Base-by-base conservation (phyloP, 805 yeast genomes). In the Lipomyces lipofer region DNA sequence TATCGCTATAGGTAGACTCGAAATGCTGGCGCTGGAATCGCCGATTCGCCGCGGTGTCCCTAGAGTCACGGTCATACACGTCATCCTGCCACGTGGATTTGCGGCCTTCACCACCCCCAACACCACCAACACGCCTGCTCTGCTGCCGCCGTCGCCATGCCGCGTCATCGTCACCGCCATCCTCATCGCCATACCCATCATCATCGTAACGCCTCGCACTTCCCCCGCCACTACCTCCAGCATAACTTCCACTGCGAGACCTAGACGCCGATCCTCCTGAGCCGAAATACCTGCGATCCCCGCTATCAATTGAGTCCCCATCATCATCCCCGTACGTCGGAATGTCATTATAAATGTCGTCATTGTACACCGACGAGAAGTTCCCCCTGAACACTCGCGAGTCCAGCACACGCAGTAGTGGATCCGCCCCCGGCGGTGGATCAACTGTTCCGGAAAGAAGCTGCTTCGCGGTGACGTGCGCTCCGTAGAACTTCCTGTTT, bases 401-500 rank as follows among this genome's bases (percentile, higher is more conserved):
- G 61, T 90, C 92, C 60, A 92, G 78, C 13, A 92, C 86, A 65
- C 95, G 79, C 82, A 89, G 83, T 60, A 92, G 78, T 4, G 94
- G 79, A 60, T 90, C 97, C 63, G 90, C 86, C 9, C 86, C 90
- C 27, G 96, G 89, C 2, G 98, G 98, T 2, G 96, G 81, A 45
- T 89, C 92, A n/a, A 92, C 88, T 62, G 86, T 80, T 36, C 99
- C 99, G 5, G 85, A 74, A 49, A 92, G 77, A 66, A 92, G 87
- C 67, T 78, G 78, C 70, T 88, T 82, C n/a, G 97, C 95, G 56
- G 94, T 90, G 69, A 96, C 86, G 62, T 79, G 82, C 63, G 78
- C 79, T 35, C 99, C 98, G 68, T 92, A 92, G 68, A 92, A 92
- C 73, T 92, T 92, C 67, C 96, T 79, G 72, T 92, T 92, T 25